Conservation (phyloP, 129 eudicot species). For the Sambucus nigra region DNA sequence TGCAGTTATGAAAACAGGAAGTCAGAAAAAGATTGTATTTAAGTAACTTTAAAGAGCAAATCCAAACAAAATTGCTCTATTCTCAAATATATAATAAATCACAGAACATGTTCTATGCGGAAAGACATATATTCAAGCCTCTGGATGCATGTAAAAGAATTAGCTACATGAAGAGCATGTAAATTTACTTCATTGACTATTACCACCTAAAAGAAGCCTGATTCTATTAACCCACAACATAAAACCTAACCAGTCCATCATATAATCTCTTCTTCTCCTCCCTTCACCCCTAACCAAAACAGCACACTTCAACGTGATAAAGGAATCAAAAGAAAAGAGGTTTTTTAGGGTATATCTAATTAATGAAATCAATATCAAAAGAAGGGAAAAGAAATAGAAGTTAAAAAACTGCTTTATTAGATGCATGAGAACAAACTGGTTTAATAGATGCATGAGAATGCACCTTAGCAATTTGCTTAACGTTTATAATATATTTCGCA, state of each 20-base stretch:
- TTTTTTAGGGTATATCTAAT: no score
- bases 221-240: no score
- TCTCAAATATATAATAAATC: background rate
- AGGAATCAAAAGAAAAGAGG: background rate
- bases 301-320: no score
- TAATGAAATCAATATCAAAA: background rate
- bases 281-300: no score
- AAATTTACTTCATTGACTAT: no score
- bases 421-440: background rate
- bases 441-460: background rate
- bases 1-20: conserved; percentile 21
- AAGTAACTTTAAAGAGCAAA: background rate
- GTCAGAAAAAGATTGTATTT: conserved; percentile 11
- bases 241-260: no score
- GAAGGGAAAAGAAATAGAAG: no score
- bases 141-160: background rate
- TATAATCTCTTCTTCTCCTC: no score
- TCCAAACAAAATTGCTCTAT: background rate
- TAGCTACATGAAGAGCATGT: no score
- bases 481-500: conserved; percentile 91
- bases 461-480: conserved; percentile 97
- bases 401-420: no score
- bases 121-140: background rate
- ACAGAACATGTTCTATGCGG: background rate
- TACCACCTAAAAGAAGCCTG: no score